These are phyloP conservation scores for Petasospora fabianii DNA, from an alignment of 1,139 yeast species.

Conservation along the genomic window DNA sequence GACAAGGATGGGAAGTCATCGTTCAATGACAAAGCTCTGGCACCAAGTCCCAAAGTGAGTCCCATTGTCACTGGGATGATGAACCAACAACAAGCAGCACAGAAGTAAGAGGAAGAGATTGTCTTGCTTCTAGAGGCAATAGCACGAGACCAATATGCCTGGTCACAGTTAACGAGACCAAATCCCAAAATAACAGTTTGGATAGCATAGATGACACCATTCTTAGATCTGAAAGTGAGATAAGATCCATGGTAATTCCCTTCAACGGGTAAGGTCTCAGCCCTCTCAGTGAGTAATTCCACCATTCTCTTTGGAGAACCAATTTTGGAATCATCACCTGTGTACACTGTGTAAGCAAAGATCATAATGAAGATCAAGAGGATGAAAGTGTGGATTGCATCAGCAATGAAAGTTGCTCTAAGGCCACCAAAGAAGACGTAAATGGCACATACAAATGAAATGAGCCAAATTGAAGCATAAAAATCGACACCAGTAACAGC, in stretches of 20 bases:
- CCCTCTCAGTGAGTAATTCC: conserved; percentile 38
- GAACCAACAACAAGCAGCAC: conserved; percentile 45
- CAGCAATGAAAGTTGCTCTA: conserved; percentile 45
- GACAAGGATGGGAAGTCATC: conserved; percentile 32
- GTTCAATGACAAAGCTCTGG: conserved; percentile 32
- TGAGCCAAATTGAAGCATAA: conserved; percentile 36
- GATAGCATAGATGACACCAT: conserved; percentile 38
- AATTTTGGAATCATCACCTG: conserved; percentile 35
- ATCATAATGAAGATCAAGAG: conserved; percentile 38
- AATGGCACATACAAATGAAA: conserved; percentile 40
- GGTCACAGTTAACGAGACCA: conserved; percentile 36
- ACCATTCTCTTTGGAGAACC: conserved; percentile 47
- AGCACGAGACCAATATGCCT: conserved; percentile 38
- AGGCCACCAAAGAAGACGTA: conserved; percentile 45
- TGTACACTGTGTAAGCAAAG: conserved; percentile 42
- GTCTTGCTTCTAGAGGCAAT: conserved; percentile 38
- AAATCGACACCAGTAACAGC: conserved; percentile 38
- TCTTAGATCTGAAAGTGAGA: conserved; percentile 43
- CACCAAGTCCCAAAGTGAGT: conserved; percentile 40
- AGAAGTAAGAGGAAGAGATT: conserved; percentile 39
- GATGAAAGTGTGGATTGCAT: conserved; percentile 43
- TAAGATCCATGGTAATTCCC: conserved; percentile 46
- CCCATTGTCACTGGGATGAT: conserved; percentile 42
- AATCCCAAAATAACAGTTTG: conserved; percentile 36
- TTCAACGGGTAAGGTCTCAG: conserved; percentile 34